Conservation (phyloP, 2,329 filamentous ascomycete genomes). For the Sarocladiaceae sp. region DNA sequence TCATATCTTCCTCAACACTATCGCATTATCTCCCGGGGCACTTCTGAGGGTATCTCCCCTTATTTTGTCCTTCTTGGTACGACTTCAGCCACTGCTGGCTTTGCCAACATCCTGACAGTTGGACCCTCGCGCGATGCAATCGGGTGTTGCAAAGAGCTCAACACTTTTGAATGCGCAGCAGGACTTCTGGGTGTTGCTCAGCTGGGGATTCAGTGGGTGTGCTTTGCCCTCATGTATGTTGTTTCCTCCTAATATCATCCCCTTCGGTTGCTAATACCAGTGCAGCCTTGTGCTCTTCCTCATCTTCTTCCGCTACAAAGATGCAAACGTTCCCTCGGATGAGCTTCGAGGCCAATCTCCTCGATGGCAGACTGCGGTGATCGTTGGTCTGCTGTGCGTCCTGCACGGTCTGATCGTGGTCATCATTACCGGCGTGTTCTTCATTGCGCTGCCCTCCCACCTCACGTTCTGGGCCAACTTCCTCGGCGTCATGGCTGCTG, state of each 20-base stretch:
- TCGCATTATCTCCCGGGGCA: conserved; percentile 80
- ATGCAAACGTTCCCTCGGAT: conserved; percentile 44
- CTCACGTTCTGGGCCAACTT: conserved; percentile 80
- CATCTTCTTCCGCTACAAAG: conserved; percentile 78
- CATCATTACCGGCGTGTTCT: conserved; percentile 65
- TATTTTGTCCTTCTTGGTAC: conserved; percentile 94
- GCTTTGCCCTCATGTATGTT: conserved; percentile 84
- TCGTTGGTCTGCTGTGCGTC: conserved; percentile 69
- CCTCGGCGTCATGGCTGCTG: conserved; percentile 73
- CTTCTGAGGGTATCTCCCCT: conserved; percentile 91
- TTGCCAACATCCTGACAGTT: conserved; percentile 88
- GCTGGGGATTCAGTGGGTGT: conserved; percentile 86
- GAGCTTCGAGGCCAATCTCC: conserved; percentile 50
- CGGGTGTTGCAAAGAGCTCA: conserved; percentile 78
- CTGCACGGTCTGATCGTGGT: conserved; percentile 70
- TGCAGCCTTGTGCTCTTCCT: conserved; percentile 85
- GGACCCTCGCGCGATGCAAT: conserved; percentile 81
- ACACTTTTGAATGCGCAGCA: conserved; percentile 76
- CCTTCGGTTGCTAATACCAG: conserved; percentile 17
- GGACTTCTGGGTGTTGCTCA: conserved; percentile 86
- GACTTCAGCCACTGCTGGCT: conserved; percentile 80
- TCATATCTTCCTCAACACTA: conserved; percentile 95
- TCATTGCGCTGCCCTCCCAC: conserved; percentile 55
- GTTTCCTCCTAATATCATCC: neutral
- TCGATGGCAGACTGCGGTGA: conserved; percentile 73